These are phyloP conservation scores for Daldinia sp. DNA, from an alignment of 2,329 filamentous ascomycete genomes.

Conservation along the genomic window DNA sequence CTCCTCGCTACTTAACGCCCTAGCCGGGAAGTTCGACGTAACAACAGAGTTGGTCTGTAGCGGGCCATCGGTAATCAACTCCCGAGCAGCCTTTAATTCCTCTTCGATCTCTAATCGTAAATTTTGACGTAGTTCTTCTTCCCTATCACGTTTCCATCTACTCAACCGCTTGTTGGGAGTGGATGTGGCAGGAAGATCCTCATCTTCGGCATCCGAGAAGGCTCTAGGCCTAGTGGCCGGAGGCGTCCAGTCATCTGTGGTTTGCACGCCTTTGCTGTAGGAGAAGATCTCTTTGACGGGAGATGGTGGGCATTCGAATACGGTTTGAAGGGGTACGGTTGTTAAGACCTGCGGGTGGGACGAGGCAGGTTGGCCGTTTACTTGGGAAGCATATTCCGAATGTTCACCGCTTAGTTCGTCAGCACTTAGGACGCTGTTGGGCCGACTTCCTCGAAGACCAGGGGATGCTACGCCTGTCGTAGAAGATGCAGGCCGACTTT, in stretches of 20 bases:
- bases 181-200: constrained; percentile 67
- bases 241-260: constrained; percentile 78
- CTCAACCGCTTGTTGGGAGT: constrained; percentile 80
- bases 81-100: constrained; percentile 81
- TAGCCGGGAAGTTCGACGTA: constrained; percentile 76
- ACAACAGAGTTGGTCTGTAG: constrained; percentile 58
- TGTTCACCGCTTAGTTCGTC: constrained; percentile 83
- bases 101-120: constrained; percentile 92
- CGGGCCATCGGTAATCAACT: constrained; percentile 66
- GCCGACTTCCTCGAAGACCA: constrained; percentile 77
- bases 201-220: constrained; percentile 72
- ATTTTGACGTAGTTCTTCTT: constrained; percentile 89
- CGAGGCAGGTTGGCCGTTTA: constrained; percentile 55
- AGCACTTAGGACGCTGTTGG: constrained; percentile 86
- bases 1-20: constrained; percentile 85
- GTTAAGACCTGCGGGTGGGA: constrained; percentile 75
- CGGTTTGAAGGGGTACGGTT: constrained; percentile 78
- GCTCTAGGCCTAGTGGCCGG: constrained; percentile 65
- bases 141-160: constrained; percentile 81
- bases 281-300: constrained; percentile 87
- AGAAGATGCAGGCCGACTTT: constrained; percentile 78
- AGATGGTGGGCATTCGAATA: constrained; percentile 83
- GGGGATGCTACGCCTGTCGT: constrained; percentile 75
- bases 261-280: constrained; percentile 98
- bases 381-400: constrained; percentile 68